Base-by-base conservation (phyloP, 1,284 basidiomycete genomes). In the Cystobasidiaceae sp. region DNA sequence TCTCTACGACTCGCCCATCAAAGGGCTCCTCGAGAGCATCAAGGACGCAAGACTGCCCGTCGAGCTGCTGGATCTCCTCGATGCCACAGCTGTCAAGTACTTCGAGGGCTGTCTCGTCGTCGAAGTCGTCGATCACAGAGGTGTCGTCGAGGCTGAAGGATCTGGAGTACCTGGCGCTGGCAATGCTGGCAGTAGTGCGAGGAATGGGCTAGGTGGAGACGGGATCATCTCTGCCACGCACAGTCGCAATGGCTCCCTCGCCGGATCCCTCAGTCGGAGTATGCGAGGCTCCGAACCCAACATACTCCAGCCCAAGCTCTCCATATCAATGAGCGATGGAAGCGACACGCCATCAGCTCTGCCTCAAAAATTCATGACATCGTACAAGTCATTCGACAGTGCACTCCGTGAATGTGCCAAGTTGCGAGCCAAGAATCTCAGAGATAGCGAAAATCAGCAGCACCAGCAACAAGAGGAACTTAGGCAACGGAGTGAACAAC, bases 61-160 rank as follows among this genome's bases (percentile, higher is more conserved):
- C 1, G 73, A 73, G 51, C 50, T 74, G 21, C 67, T 74, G 15
- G 70, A 70, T 57, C 66, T 73, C 11, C 67, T 74, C 25, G 73
- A 74, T 59, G 67, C 69, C 13, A 67, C 73, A 1, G 66, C 60
- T 21, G 67, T 74, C 11, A 43, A 50, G 37, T 74, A 71, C 57
- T 71, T 70, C 64, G 72, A 73, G 13, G 73, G 73, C n/a, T 74
- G 72, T 51, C 68, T 74, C 32, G 73, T 74, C 28, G 70, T 74
- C 44, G 71, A 74, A 59, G 72, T 74, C 23, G 70, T 71, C 69
- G 73, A 74, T 55, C 72, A 74, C 49, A 69, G 73, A 28, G 55
- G 50, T n/a, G 33, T 19, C 33, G 25, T 51, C 49, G 49, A n/a
- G n/a, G n/a, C n/a, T 19, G 25, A n/a, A 3, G 45, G n/a, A 43